These are phyloP conservation scores for Podospora fimiseda DNA, from an alignment of 495 filamentous ascomycete genomes.

Conservation along the genomic window DNA sequence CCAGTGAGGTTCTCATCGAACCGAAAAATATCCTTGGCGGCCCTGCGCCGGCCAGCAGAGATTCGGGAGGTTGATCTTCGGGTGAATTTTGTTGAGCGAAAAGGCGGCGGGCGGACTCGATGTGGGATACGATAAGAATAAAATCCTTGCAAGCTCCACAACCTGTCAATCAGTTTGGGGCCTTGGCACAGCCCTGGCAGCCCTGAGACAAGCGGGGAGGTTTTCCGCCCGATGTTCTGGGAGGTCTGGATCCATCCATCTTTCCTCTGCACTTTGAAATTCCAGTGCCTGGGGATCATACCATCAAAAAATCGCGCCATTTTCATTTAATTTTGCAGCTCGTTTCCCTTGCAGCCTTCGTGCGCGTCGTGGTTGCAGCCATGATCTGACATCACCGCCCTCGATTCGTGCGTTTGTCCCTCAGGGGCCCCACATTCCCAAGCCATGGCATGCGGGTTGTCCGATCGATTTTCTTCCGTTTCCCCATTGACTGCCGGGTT, in stretches of 20 bases:
- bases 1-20: not conserved
- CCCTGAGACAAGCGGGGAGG: not conserved
- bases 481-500: conserved; percentile 1
- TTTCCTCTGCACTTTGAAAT: no score
- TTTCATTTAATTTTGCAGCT: not conserved
- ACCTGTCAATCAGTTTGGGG: not conserved
- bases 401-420: not conserved
- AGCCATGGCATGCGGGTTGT: not conserved
- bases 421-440: not conserved
- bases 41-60: not conserved
- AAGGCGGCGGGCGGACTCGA: no score
- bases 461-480: conserved; percentile 8
- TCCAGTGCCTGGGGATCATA: no score
- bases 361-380: not conserved
- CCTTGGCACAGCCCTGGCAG: not conserved
- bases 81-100: no score
- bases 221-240: not conserved
- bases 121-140: no score
- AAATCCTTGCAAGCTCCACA: no score
- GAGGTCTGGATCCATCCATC: no score
- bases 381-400: not conserved
- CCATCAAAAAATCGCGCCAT: not conserved
- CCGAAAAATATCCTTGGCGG: not conserved
- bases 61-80: no score
- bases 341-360: not conserved